Percentiles rank a stretch among this genome's conserved stretches.
phyloP scores from a whole-genome alignment of 345 rosid species.

The Syzygium oleosum region DNA sequence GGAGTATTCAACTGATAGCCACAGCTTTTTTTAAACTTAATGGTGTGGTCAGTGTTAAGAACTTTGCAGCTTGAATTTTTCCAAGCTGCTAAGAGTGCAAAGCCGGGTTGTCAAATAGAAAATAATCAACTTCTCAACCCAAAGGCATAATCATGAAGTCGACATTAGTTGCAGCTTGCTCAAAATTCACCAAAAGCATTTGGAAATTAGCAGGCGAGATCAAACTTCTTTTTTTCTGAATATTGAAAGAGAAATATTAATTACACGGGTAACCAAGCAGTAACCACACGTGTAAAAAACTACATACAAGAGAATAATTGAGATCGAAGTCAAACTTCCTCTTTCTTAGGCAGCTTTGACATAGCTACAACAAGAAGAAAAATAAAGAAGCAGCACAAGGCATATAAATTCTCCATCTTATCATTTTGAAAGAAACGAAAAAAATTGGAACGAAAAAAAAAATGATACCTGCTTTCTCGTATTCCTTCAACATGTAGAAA shows the following conservation, averaged over 20 bases:
- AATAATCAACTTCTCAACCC: neutral
- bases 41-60: neutral
- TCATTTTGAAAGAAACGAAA: neutral
- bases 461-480: constrained; percentile 4
- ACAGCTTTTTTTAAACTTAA: neutral
- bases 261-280: neutral
- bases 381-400: neutral
- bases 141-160: neutral
- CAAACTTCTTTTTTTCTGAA: neutral
- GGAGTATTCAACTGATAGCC: neutral
- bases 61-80: neutral
- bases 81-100: neutral
- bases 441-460: neutral
- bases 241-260: neutral
- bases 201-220: neutral
- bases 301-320: neutral
- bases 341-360: neutral
- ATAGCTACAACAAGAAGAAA: neutral
- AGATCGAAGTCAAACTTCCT: neutral
- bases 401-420: neutral
- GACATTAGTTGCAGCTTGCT: neutral
- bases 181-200: neutral
- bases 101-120: neutral
- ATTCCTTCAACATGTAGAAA: constrained; percentile 25
- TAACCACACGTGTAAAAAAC: neutral